Base-by-base conservation (phyloP, 495 filamentous ascomycete species). In the Xylaria bambusicola region DNA sequence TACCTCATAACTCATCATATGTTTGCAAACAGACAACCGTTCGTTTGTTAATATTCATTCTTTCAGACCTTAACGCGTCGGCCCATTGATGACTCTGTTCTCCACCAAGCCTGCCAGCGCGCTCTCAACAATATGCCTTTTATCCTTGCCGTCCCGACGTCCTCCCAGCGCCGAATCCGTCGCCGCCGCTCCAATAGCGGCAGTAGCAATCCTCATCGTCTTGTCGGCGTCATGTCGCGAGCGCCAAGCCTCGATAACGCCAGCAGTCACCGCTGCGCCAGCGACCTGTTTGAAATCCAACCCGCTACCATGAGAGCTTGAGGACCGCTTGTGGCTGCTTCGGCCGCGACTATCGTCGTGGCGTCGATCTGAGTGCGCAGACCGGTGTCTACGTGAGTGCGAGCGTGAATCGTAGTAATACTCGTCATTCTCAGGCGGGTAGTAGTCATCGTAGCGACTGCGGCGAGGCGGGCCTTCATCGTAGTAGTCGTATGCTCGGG, bases 41-140 rank as follows among this genome's bases (percentile, higher is more conserved):
- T n/a, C n/a, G n/a, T n/a, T n/a, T n/a, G n/a, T n/a, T 13, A 15
- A 48, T 2, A 29, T 5, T n/a, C 5, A 52, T 6, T 1, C 7
- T 6, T 41, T 27, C 8, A n/a, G 5, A 0, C 48, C 29, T 47
- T 26, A 58, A 9, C 42, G 55, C 12, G 54, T 48, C 13, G 52
- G 42, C 20, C 59, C 41, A 31, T 62, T 62, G 21, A 62, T 56
- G 2, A 62, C 46, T 38, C 60, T 44, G 18, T 62, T 62, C 53
- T 57, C 53, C 35, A 44, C 60, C 18, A 62, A n/a, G 23, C 60
- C 60, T 6, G 60, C 60, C 13, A 62, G 29, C 26, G 41, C 53
- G 13, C 60, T 62, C 47, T 62, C 53, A 15, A 48, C 23, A 2
- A 56, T 15, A 23, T 56, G 52, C 18, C 53, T 51, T 47, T 47